phyloP scores from a whole-genome alignment of 2,329 filamentous ascomycete species.

The Coccinonectria pachysandricola region DNA sequence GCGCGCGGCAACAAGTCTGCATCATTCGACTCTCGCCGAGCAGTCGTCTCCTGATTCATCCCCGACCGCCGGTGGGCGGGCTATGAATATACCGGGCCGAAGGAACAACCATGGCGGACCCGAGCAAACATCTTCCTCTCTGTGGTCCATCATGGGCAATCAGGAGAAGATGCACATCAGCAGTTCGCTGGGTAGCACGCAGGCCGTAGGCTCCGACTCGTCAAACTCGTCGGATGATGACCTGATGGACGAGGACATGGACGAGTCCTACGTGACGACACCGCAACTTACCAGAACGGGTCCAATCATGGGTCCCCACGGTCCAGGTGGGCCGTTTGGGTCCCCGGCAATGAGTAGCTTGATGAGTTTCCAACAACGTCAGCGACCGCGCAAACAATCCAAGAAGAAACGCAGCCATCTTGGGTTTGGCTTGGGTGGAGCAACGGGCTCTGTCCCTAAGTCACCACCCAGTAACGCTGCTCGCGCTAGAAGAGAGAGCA shows the following conservation, averaged over 20 bases:
- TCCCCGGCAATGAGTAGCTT: conserved; percentile 68
- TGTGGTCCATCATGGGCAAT: conserved; percentile 62
- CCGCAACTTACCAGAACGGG: conserved; percentile 61
- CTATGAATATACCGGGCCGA: conserved; percentile 51
- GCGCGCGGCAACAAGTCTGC: conserved; percentile 82
- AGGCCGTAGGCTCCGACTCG: conserved; percentile 63
- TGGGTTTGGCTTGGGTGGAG: conserved; percentile 40
- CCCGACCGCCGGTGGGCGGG: conserved; percentile 63
- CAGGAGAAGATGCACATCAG: conserved; percentile 64
- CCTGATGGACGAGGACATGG: conserved; percentile 62
- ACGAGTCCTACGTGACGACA: conserved; percentile 73
- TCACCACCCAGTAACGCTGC: conserved; percentile 56
- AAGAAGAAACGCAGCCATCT: conserved; percentile 43
- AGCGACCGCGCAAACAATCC: conserved; percentile 61
- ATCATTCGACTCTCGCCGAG: conserved; percentile 89
- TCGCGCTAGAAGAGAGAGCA: conserved; percentile 67
- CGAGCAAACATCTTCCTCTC: conserved; percentile 58
- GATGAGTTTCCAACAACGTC: conserved; percentile 70
- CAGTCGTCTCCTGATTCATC: conserved; percentile 83
- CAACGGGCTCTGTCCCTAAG: conserved; percentile 44
- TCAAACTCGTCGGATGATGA: conserved; percentile 64
- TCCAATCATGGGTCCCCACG: conserved; percentile 35
- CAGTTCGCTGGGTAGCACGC: conserved; percentile 68
- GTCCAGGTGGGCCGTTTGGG: conserved; percentile 49
- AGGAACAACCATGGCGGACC: conserved; percentile 38